Evolutionary conservation across 1,139 yeast genomes (phyloP).

Genomic region (Saccharomyces pastorianus): DNA sequence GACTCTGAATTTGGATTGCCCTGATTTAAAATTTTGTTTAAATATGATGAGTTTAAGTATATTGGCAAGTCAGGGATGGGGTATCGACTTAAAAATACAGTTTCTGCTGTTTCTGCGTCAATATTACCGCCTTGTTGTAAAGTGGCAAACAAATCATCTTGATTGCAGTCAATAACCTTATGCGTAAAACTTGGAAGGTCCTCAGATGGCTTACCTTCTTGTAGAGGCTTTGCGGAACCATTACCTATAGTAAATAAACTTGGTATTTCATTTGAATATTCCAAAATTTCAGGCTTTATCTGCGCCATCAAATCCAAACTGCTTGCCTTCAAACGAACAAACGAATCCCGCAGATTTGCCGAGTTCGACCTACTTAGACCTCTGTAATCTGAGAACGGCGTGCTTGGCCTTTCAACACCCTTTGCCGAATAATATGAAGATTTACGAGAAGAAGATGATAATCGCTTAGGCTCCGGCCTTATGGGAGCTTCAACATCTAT

Average conservation of each 20-base stretch:
- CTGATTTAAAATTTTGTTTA: constrained; percentile 37
- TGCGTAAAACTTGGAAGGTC: constrained; percentile 13
- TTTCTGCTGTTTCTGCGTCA: constrained; percentile 32
- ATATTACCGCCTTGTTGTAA: constrained; percentile 26
- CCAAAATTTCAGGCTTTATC: constrained; percentile 11
- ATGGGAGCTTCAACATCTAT: constrained; percentile 5
- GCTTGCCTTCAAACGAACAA: constrained; percentile 5
- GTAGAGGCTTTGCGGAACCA: not conserved
- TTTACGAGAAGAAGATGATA: not conserved
- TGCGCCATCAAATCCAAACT: constrained; percentile 15
- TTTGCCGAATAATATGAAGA: constrained; percentile 17
- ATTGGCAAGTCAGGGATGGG: constrained; percentile 46
- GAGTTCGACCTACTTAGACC: constrained; percentile 27
- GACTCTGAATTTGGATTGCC: constrained; percentile 3
- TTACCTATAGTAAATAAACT: constrained; percentile 22
- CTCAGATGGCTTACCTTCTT: constrained; percentile 10
- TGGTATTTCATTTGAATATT: constrained; percentile 26
- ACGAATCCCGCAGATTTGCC: constrained; percentile 5
- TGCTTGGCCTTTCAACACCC: constrained; percentile 15
- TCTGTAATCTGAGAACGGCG: constrained; percentile 27
- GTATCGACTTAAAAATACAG: constrained; percentile 29
- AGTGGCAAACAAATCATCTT: constrained; percentile 26
- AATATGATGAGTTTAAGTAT: constrained; percentile 48
- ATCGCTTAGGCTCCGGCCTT: not conserved
- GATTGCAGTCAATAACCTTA: constrained; percentile 26